A percentile compares a stretch with the other conserved stretches of the same genome.
These are phyloP conservation scores for Claviceps sp. DNA, from an alignment of 2,329 filamentous ascomycete genomes.

Conservation along the genomic window DNA sequence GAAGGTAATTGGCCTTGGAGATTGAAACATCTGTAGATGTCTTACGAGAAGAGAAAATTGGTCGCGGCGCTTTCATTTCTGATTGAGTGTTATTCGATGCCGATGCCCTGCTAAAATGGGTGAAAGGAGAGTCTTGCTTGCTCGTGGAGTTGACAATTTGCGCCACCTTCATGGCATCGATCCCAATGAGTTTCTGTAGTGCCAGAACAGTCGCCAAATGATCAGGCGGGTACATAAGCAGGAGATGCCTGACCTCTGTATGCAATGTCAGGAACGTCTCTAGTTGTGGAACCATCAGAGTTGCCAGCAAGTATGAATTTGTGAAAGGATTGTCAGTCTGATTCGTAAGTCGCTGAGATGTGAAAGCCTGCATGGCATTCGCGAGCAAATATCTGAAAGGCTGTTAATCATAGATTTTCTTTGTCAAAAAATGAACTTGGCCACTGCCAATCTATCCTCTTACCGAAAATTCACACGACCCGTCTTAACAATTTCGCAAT, in stretches of 20 bases:
- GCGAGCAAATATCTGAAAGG: conserved; percentile 41
- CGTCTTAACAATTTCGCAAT: conserved; percentile 35
- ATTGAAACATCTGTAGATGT: conserved; percentile 22
- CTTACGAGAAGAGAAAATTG: conserved; percentile 12
- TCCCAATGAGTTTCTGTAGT: conserved; percentile 43
- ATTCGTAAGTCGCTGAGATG: conserved; percentile 33
- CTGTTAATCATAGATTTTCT: background rate
- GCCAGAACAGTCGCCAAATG: conserved; percentile 44
- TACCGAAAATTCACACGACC: conserved; percentile 47
- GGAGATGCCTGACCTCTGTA: conserved; percentile 37
- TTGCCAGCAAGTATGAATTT: conserved; percentile 40
- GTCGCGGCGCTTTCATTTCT: conserved; percentile 10
- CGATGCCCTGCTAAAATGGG: conserved; percentile 23
- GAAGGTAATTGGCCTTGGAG: conserved; percentile 41
- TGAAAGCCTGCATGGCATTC: conserved; percentile 46
- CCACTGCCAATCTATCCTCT: conserved; percentile 6
- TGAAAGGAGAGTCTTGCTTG: conserved; percentile 24
- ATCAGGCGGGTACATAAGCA: conserved; percentile 45
- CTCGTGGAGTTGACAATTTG: conserved; percentile 37
- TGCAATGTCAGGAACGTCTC: conserved; percentile 45
- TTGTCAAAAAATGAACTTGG: background rate
- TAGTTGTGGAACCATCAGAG: conserved; percentile 45
- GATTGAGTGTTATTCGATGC: conserved; percentile 16
- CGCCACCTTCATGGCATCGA: conserved; percentile 43
- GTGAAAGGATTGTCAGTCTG: conserved; percentile 42